Base-by-base conservation (phyloP, 495 filamentous ascomycete species). In the Entonaema liquescens region DNA sequence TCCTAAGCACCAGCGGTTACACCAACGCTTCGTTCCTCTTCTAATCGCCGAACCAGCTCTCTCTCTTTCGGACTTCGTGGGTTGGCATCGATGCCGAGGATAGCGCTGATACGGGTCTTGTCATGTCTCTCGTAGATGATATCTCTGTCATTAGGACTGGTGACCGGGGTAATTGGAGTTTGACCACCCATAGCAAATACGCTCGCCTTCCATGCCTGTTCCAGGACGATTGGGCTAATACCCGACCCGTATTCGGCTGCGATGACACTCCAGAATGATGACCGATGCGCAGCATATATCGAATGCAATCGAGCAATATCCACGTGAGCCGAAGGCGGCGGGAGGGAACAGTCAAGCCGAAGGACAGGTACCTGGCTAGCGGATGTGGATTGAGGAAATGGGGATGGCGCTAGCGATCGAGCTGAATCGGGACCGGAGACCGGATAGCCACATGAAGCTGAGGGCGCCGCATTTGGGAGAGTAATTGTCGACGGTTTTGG, bases 181-280 rank as follows among this genome's bases (percentile, higher is more conserved):
- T 81, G 80, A 33, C 68, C 66, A 23, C 64, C 62, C 25, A 68
- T 73, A 40, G 64, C 36, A 28, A 74, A 54, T 42, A 76, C 68
- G 56, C 76, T 83, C n/a, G 83, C 79, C 67, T 86, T 85, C 91
- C 91, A 93, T 7, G 89, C 86, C 67, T 89, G 86, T 76, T 93
- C 91, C 15, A 93, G 82, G 15, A 88, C 81, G 21, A 85, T 81
- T 11, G 89, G 88, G 49, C 88, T 88, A 4, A 89, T 83, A 42
- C 87, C 86, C 3, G 78, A 71, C 55, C 91, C 91, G 65, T 94
- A 94, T 57, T 91, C 89, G 35, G 84, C 78, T 21, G 92, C 91
- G 36, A 94, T 85, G 42, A 84, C 84, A 50, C 83, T 83, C 92
- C 92, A 94, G 78, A 94, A 94, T 12, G 86, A 86, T 35, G 85